A percentile compares a stretch with the other conserved stretches of the same genome.
These are phyloP conservation scores for Pichia phayaonensis DNA, from an alignment of 805 yeast genomes.

Conservation along the genomic window DNA sequence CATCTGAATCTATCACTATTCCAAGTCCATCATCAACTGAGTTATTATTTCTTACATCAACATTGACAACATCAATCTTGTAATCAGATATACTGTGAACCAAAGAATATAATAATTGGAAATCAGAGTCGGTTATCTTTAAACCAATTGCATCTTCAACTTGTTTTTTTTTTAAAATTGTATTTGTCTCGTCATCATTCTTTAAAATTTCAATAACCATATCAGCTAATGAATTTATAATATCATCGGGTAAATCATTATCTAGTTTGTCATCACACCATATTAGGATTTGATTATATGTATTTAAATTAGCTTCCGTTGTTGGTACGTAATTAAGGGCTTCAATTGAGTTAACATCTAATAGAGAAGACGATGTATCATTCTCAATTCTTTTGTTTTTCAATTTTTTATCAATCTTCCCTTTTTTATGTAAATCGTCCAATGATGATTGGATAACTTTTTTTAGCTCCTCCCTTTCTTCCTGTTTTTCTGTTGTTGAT, in stretches of 20 bases:
- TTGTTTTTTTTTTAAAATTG: slow-evolving; percentile 38
- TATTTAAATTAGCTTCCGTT: slow-evolving; percentile 39
- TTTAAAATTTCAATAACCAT: slow-evolving; percentile 49
- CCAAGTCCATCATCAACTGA: slow-evolving; percentile 32
- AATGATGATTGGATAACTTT: neutral
- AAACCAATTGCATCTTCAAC: slow-evolving; percentile 43
- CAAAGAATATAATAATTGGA: slow-evolving; percentile 39
- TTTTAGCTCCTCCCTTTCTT: slow-evolving; percentile 12
- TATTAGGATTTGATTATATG: slow-evolving; percentile 49
- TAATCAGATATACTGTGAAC: slow-evolving; percentile 46
- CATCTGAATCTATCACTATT: slow-evolving; percentile 32
- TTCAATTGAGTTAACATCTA: slow-evolving; percentile 34
- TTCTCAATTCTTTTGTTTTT: neutral
- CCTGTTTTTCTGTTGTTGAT: slow-evolving; percentile 12
- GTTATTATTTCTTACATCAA: neutral
- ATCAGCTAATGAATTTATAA: slow-evolving; percentile 66
- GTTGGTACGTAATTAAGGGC: slow-evolving; percentile 57
- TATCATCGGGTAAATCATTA: slow-evolving; percentile 69
- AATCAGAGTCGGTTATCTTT: slow-evolving; percentile 34
- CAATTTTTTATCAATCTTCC: slow-evolving; percentile 8
- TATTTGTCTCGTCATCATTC: slow-evolving; percentile 33
- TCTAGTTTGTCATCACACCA: slow-evolving; percentile 53
- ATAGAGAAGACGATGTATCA: slow-evolving; percentile 18
- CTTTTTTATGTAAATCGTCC: neutral
- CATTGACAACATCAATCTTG: slow-evolving; percentile 16